Evolutionary conservation across 1,284 basidiomycete species (phyloP), one percentile per base, ranked within the genome.

Genomic region (Somion occarium): DNA sequence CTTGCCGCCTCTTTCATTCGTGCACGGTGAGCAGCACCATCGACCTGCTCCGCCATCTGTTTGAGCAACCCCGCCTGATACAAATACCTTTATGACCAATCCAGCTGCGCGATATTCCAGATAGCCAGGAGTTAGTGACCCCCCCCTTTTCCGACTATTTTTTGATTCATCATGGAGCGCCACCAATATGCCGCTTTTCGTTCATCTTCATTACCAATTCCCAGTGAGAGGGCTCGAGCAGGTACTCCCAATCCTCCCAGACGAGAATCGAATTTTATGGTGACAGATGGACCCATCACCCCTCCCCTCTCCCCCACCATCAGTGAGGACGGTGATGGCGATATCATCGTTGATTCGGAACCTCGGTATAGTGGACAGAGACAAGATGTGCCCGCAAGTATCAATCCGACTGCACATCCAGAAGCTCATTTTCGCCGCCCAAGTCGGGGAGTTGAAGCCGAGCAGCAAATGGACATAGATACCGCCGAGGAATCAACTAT

Each of bases 261-360:
- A 19, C 61, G 65, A 41, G 64, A 64, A 55, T 70, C 67, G 22
- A 60, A 58, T 19, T 66, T 65, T 56, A 66, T 71, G 56, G 61
- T 65, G 41, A 63, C 64, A 44, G 65, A 69, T 20, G 70, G 66
- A 7, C 69, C 71, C 13, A 68, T 72, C 25, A 73, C 69, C 24
- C 71, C 71, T 5, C 72, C 71, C 3, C 56, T 70, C 23, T 73
- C 71, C n/a, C 71, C 72, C 12, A 60, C 56, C 9, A 60, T 64
- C n/a, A 66, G 64, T 46, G 66, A 69, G 27, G 62, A 65, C 27
- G 63, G 62, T 11, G 60, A 63, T 26, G 57, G 57, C 30, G 58
- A 58, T 11, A 60, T 67, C 30, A 51, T 60, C 45, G 58, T 67
- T 46, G 66, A 67, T 52, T 38, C 64, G 13, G 59, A 65, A 46